A percentile compares a stretch with the other conserved stretches of the same genome.
phyloP scores from a whole-genome alignment of 305 asterid species.

The Fraxinus latifolia region DNA sequence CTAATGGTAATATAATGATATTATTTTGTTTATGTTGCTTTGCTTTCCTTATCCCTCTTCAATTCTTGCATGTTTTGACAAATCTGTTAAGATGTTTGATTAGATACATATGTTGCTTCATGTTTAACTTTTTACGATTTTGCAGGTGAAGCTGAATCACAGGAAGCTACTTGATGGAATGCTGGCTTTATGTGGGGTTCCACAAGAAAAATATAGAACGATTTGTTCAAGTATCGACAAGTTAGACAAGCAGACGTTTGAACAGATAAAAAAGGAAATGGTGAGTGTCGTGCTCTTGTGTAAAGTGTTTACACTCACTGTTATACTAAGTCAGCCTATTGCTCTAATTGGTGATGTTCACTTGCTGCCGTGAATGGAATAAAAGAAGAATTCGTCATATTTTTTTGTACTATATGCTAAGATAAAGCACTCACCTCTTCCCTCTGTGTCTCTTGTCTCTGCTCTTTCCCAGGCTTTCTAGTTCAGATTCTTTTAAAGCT shows the following conservation, averaged over 20 bases:
- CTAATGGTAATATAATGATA: neutral
- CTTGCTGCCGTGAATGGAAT: neutral
- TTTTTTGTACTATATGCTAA: neutral
- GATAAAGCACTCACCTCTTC: neutral
- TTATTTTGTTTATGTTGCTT: neutral
- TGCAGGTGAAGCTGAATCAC: constrained; percentile 91
- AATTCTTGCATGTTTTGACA: neutral
- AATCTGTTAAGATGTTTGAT: neutral
- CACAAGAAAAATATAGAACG: constrained; percentile 75
- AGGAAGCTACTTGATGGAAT: constrained; percentile 87
- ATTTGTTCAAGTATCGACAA: constrained; percentile 95
- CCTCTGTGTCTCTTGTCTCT: neutral
- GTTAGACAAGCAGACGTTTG: constrained; percentile 86
- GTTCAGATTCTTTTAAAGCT: neutral
- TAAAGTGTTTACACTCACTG: neutral
- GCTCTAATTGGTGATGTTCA: neutral
- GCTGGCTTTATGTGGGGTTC: constrained; percentile 92
- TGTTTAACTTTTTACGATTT: constrained; percentile 7
- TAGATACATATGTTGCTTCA: neutral
- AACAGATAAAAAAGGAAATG: constrained; percentile 89
- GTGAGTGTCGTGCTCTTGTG: constrained; percentile 40
- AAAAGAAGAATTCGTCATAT: neutral
- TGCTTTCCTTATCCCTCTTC: constrained; percentile 7
- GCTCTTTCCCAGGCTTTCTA: neutral
- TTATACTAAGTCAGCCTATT: constrained; percentile 4